Evolutionary conservation across 192 early-diverging fungal genomes (phyloP).

Genomic region (Linnemannia zychae): DNA sequence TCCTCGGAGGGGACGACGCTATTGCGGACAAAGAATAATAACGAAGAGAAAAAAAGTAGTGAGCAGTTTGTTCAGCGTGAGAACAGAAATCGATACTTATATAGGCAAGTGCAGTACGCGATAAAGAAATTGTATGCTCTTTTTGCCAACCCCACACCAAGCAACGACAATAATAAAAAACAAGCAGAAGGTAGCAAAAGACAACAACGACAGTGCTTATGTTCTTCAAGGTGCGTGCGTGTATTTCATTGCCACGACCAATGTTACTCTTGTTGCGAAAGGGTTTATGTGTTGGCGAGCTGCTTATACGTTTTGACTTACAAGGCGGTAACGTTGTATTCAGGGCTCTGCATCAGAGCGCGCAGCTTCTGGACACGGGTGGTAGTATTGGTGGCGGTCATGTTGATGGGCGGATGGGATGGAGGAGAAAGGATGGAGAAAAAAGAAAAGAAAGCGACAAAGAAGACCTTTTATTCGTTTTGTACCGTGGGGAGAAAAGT

Average conservation of each 20-base stretch:
- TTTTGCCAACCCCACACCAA: not conserved
- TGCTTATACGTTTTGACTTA: constrained; percentile 11
- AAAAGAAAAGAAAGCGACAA: not conserved
- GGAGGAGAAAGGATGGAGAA: not conserved
- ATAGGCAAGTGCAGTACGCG: not conserved
- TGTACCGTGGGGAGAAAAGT: not conserved
- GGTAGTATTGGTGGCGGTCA: constrained; percentile 63
- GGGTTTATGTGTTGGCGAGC: not conserved
- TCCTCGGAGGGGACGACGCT: constrained; percentile 95
- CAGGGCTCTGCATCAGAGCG: constrained; percentile 67
- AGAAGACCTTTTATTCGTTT: not conserved
- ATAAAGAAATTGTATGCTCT: not conserved
- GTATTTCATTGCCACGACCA: too few relatives aligned
- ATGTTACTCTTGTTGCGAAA: too few relatives aligned
- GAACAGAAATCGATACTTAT: not conserved
- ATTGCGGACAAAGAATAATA: constrained; percentile 43
- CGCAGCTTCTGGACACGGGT: constrained; percentile 69
- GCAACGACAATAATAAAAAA: not conserved
- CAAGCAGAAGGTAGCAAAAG: too few relatives aligned
- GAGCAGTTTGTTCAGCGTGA: constrained; percentile 6
- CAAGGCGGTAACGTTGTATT: constrained; percentile 70
- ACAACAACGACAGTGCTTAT: too few relatives aligned
- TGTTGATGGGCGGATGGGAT: constrained; percentile 15
- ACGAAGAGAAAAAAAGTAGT: not conserved
- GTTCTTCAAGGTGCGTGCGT: too few relatives aligned